Percentiles rank a stretch among this genome's conserved stretches.
Conservation (phyloP, 2,329 filamentous ascomycete genomes). For the Trichoderma harzianum region DNA sequence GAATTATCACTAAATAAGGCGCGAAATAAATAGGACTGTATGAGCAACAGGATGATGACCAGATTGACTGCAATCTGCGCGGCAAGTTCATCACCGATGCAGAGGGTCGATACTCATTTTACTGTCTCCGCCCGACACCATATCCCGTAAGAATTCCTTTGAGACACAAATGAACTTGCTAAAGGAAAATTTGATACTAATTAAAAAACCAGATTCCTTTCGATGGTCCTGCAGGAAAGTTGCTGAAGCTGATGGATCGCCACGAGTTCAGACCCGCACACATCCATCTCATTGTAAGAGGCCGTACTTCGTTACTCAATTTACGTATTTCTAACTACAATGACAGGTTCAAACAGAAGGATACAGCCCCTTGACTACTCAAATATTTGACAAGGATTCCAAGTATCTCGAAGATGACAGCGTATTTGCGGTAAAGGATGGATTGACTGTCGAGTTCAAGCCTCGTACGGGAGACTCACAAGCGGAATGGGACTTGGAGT, state of each 20-base stretch:
- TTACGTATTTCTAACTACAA: not conserved
- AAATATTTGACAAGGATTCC: constrained; percentile 70
- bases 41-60: constrained; percentile 69
- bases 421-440: constrained; percentile 54
- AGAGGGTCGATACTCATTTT: constrained; percentile 61
- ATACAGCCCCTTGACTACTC: constrained; percentile 66
- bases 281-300: constrained; percentile 55
- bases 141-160: constrained; percentile 40
- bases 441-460: constrained; percentile 43
- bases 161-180: not conserved
- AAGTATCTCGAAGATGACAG: constrained; percentile 55
- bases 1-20: not conserved
- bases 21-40: constrained; percentile 42
- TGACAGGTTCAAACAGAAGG: constrained; percentile 46
- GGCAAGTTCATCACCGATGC: constrained; percentile 67
- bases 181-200: not conserved
- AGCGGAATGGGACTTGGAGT: constrained; percentile 57
- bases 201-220: too few relatives aligned
- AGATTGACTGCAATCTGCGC: constrained; percentile 70
- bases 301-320: not conserved
- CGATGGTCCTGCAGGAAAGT: constrained; percentile 51
- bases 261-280: constrained; percentile 57
- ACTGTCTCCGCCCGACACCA: constrained; percentile 58
- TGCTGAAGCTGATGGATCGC: constrained; percentile 53
- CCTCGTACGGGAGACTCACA: constrained; percentile 38